Evolutionary conservation across 352 stramenopile genomes (phyloP), one percentile per base, ranked within the genome.

Genomic region (Nothophytophthora sp.): DNA sequence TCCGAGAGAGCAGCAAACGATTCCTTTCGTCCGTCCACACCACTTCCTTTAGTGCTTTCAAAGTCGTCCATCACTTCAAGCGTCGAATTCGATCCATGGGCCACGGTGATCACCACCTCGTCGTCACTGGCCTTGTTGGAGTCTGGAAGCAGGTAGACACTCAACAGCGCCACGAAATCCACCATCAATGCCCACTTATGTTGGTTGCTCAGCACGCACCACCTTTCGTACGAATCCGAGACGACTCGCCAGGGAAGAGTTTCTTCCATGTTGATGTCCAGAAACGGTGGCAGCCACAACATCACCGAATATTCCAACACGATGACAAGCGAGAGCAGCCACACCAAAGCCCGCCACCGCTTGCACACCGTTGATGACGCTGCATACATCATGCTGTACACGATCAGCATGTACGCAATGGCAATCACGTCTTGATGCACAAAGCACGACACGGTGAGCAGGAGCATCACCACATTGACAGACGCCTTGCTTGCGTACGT

Each of bases 371-470:
- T 85, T 5, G 69, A 37, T n/a, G 79, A 59, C 5, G 44, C 44
- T 4, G 85, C 80, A 40, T 89, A 88, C 81, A 92, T 92, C 55
- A 93, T 81, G n/a, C 36, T 58, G 51, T 86, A 86, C n/a, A 95
- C 78, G 12, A 90, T 61, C 6, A 88, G n/a, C 50, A 95, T 76
- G 57, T 92, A 93, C 28, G 79, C 29, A 23, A 93, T 68, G 12
- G 85, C 86, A 28, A 93, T 72, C 15, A 90, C 51, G 41, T 92
- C 82, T 55, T 82, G 74, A 42, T 90, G 85, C 1, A 89, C 63
- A 50, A 95, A 95, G 37, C 76, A 74, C 16, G 85, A 90, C n/a
- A 89, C 66, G 37, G 80, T 87, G 7, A 95, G 49, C 50, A 88
- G 43, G 2, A 93, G 55, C 67, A 89, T 91, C 36, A 90, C 69